Conservation (phyloP, 345 rosid species). For the Punica granatum region DNA sequence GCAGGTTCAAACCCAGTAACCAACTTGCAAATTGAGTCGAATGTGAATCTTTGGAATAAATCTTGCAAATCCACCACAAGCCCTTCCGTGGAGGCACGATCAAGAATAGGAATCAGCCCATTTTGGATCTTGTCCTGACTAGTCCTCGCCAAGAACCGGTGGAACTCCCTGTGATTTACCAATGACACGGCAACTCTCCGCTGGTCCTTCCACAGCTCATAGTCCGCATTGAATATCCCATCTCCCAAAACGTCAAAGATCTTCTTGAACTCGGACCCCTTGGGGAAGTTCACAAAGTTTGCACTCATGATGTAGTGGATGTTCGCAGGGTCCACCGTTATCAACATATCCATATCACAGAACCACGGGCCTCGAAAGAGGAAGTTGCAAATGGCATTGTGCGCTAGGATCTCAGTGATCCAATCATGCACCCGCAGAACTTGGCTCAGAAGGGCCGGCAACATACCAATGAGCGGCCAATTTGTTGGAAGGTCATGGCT, state of each 20-base stretch:
- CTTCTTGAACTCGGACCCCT: conserved; percentile 35
- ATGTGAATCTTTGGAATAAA: conserved; percentile 35
- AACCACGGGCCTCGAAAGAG: conserved; percentile 1
- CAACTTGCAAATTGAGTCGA: conserved; percentile 29
- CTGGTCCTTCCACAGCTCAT: conserved; percentile 33
- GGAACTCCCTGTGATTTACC: conserved; percentile 20
- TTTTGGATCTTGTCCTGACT: conserved; percentile 28
- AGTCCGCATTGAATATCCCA: conserved; percentile 45
- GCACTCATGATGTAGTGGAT: conserved; percentile 45
- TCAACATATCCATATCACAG: neutral
- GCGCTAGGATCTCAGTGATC: neutral
- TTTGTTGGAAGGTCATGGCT: conserved; percentile 17
- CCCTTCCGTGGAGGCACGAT: conserved; percentile 23
- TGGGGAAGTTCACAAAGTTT: conserved; percentile 45
- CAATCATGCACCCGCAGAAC: neutral
- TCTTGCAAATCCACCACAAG: conserved; percentile 35
- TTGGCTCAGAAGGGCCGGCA: conserved; percentile 19
- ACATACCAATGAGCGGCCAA: conserved; percentile 55
- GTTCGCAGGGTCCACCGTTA: conserved; percentile 46
- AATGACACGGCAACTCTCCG: conserved; percentile 31
- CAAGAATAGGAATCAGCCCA: conserved; percentile 40
- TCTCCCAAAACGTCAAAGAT: conserved; percentile 48
- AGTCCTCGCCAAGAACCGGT: conserved; percentile 17
- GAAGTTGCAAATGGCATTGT: neutral
- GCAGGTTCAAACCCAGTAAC: conserved; percentile 35